Evolutionary conservation across 108 stramenopile species (phyloP).

Genomic region (Cyclotella kingstonii): DNA sequence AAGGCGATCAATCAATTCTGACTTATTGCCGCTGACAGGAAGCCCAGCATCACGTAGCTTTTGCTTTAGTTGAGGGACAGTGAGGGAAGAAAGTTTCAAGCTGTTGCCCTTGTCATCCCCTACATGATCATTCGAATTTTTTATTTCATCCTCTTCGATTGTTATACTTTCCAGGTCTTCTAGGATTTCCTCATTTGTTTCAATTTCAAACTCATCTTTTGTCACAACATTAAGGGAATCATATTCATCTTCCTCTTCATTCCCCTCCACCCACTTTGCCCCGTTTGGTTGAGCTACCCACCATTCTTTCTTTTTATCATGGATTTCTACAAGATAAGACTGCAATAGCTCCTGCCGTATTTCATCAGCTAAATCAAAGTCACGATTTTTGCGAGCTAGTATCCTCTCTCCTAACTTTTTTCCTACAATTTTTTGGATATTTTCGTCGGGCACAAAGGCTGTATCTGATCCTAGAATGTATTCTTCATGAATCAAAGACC

Average conservation of each 20-base stretch:
- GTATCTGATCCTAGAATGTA: slow-evolving; percentile 29
- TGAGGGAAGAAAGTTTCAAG: slow-evolving; percentile 29
- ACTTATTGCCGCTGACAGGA: slow-evolving; percentile 62
- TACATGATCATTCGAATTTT: slow-evolving; percentile 9
- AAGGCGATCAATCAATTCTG: slow-evolving; percentile 63
- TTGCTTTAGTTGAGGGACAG: slow-evolving; percentile 60
- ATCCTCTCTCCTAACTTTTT: slow-evolving; percentile 48
- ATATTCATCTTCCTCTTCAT: slow-evolving; percentile 16
- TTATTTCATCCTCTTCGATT: slow-evolving; percentile 1
- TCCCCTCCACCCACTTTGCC: slow-evolving; percentile 22
- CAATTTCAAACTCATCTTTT: slow-evolving; percentile 31
- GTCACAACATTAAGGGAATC: slow-evolving; percentile 23
- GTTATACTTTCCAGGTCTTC: slow-evolving; percentile 5
- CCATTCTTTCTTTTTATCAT: slow-evolving; percentile 58
- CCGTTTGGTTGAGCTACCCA: slow-evolving; percentile 24
- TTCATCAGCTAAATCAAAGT: slow-evolving; percentile 58
- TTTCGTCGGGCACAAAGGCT: slow-evolving; percentile 27
- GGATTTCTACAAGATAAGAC: slow-evolving; percentile 48
- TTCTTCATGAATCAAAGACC: slow-evolving; percentile 36
- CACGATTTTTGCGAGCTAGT: slow-evolving; percentile 44
- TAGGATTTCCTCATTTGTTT: slow-evolving; percentile 11
- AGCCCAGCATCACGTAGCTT: slow-evolving; percentile 51
- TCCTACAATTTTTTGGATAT: slow-evolving; percentile 15
- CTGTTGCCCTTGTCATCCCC: neutral
- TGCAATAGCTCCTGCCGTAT: slow-evolving; percentile 50